Evolutionary conservation across 1,284 basidiomycete species (phyloP).

Genomic region (Entoloma clypeatum): DNA sequence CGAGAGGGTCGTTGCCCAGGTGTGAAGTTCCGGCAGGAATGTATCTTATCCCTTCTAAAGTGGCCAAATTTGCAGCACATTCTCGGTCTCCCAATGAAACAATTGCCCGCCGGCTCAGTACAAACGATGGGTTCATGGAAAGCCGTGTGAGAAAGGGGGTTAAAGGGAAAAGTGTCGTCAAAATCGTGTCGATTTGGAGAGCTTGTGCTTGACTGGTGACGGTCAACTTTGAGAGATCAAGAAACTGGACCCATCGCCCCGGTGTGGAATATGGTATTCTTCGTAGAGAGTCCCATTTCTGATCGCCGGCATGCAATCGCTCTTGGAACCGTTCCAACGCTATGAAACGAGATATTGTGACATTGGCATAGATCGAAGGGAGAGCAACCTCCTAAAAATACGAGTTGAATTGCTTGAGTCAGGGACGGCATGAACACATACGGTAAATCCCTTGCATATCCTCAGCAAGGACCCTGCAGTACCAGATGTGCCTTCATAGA

Average conservation of each 20-base stretch:
- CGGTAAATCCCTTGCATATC: conserved; percentile 72
- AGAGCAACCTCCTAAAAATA: conserved; percentile 55
- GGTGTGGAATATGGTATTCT: conserved; percentile 80
- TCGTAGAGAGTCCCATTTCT: conserved; percentile 81
- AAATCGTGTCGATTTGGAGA: conserved; percentile 53
- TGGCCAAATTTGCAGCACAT: conserved; percentile 49
- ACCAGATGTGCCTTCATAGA: conserved; percentile 18
- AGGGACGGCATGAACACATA: conserved; percentile 33
- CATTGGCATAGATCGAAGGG: conserved; percentile 63
- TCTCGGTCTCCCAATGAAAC: conserved; percentile 52
- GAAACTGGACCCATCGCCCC: conserved; percentile 73
- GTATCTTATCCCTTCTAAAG: conserved; percentile 62
- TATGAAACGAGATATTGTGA: conserved; percentile 43
- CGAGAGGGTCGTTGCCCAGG: conserved; percentile 44
- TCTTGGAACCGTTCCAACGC: conserved; percentile 55
- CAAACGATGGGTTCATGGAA: conserved; percentile 55
- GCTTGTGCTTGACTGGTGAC: conserved; percentile 42
- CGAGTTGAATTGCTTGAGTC: conserved; percentile 4
- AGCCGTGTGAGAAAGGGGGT: conserved; percentile 64
- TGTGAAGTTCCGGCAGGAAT: conserved; percentile 30
- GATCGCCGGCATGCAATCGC: conserved; percentile 58
- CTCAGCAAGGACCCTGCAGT: conserved; percentile 42
- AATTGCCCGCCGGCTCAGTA: conserved; percentile 59
- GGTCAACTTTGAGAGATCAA: conserved; percentile 62
- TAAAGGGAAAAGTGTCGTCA: conserved; percentile 64